Percentiles rank a stretch among this genome's conserved stretches.
Evolutionary conservation across 1,139 yeast species (phyloP).

Genomic region (Geotrichum bryndzae): DNA sequence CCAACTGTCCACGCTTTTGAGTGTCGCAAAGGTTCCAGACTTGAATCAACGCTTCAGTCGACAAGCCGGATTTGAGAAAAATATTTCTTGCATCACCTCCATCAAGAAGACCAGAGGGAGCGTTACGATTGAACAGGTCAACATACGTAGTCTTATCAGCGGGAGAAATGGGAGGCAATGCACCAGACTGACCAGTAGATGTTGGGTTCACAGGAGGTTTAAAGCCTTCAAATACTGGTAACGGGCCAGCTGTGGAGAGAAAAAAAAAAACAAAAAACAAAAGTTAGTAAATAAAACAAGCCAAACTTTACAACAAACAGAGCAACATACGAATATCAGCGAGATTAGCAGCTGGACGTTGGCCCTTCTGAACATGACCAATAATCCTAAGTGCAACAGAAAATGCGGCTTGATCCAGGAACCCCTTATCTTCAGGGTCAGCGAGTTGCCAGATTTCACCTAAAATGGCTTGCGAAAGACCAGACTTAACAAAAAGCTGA

Average conservation of each 20-base stretch:
- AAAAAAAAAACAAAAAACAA: background rate
- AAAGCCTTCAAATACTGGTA: constrained; percentile 39
- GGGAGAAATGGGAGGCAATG: constrained; percentile 56
- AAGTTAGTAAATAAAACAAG: background rate
- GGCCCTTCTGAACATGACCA: constrained; percentile 80
- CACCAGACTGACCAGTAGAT: constrained; percentile 24
- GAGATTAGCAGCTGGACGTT: constrained; percentile 46
- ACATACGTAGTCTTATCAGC: constrained; percentile 67
- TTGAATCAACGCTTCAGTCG: constrained; percentile 69
- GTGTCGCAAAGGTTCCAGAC: constrained; percentile 87
- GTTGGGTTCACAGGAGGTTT: constrained; percentile 11
- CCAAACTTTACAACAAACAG: background rate
- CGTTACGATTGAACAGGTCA: constrained; percentile 67
- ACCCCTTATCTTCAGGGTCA: constrained; percentile 79
- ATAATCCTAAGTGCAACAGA: constrained; percentile 82
- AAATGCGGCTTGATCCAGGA: constrained; percentile 75
- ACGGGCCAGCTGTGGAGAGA: constrained; percentile 41
- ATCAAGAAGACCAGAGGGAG: constrained; percentile 50
- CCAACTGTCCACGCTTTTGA: constrained; percentile 63
- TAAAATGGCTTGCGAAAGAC: constrained; percentile 66
- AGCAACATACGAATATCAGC: constrained; percentile 39
- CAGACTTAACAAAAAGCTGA: constrained; percentile 77
- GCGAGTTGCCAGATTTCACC: constrained; percentile 95
- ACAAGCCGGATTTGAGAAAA: constrained; percentile 80
- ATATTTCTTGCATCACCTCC: constrained; percentile 80